Conservation (phyloP, 2,329 filamentous ascomycete species). For the Fusarium albosuccineum region DNA sequence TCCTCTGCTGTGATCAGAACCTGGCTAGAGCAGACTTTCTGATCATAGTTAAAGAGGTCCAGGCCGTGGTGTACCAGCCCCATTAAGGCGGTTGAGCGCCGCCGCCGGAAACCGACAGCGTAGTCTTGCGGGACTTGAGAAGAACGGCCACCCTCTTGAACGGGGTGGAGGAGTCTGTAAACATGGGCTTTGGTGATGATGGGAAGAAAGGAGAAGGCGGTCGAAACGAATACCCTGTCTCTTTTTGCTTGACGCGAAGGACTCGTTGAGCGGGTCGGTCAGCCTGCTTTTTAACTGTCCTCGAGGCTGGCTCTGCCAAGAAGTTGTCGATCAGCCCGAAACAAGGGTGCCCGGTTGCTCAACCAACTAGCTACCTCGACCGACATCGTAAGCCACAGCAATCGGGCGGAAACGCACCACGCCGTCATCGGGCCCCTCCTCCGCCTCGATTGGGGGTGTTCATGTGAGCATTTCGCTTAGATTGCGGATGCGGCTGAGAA, state of each 20-base stretch:
- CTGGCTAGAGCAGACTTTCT: slow-evolving; percentile 48
- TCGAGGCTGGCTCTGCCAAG: slow-evolving; percentile 33
- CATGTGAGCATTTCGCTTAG: slow-evolving; percentile 20
- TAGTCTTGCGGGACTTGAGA: slow-evolving; percentile 41
- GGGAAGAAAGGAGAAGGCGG: background rate
- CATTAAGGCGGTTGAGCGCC: slow-evolving; percentile 45
- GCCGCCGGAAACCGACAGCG: slow-evolving; percentile 42
- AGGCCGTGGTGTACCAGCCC: slow-evolving; percentile 47
- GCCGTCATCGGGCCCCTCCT: slow-evolving; percentile 15
- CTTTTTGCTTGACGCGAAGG: background rate
- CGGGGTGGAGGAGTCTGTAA: slow-evolving; percentile 37
- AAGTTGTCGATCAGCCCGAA: slow-evolving; percentile 11
- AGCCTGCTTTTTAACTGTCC: slow-evolving; percentile 35
- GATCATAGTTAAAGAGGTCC: slow-evolving; percentile 56
- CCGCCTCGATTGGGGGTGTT: slow-evolving; percentile 12
- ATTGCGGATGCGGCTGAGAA: slow-evolving; percentile 12
- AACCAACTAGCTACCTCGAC: too few species aligned
- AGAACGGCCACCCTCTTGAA: slow-evolving; percentile 43
- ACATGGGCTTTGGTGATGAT: slow-evolving; percentile 33
- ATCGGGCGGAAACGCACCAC: background rate
- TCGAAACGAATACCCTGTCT: slow-evolving; percentile 2
- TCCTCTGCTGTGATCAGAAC: slow-evolving; percentile 50
- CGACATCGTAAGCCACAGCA: slow-evolving; percentile 9
- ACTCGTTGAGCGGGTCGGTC: slow-evolving; percentile 14
- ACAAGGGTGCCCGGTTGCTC: slow-evolving; percentile 29